Evolutionary conservation across 1,284 basidiomycete genomes (phyloP).

Genomic region (Sanghuangporus baumii): DNA sequence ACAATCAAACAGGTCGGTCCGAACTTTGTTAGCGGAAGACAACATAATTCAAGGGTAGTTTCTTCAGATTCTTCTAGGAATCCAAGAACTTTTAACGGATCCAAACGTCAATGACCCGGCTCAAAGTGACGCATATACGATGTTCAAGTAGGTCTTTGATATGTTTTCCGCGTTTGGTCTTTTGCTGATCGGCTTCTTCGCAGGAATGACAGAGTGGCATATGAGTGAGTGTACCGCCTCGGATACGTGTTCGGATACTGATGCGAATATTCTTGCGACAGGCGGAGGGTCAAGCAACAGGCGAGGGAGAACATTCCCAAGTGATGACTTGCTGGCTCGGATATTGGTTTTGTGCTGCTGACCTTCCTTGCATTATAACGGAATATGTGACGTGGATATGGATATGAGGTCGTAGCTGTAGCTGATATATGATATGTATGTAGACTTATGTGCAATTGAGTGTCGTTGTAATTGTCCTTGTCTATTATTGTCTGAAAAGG

Average conservation of each 20-base stretch:
- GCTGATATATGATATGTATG: too few species aligned
- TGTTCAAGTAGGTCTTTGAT: conserved; percentile 73
- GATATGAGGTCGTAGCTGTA: neutral
- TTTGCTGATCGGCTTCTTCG: neutral
- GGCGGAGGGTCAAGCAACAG: conserved; percentile 73
- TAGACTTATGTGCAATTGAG: too few species aligned
- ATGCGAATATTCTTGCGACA: conserved; percentile 27
- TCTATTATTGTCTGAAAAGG: neutral
- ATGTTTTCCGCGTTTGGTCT: neutral
- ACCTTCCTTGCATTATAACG: neutral
- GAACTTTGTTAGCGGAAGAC: neutral
- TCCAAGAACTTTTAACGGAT: conserved; percentile 91
- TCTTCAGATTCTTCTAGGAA: conserved; percentile 84
- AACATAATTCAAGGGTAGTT: neutral
- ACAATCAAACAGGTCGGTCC: conserved; percentile 91
- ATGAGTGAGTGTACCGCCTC: conserved; percentile 58
- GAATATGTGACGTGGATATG: neutral
- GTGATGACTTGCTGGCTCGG: conserved; percentile 41
- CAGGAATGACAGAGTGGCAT: conserved; percentile 86
- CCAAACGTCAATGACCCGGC: conserved; percentile 95
- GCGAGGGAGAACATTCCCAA: conserved; percentile 83
- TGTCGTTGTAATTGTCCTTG: neutral
- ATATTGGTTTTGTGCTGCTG: neutral
- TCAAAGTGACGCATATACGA: conserved; percentile 94
- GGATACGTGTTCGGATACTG: conserved; percentile 9